Evolutionary conservation across 73 alveolate genomes (phyloP), one percentile per base, ranked within the genome.

Genomic region (Blepharisma stoltei): DNA sequence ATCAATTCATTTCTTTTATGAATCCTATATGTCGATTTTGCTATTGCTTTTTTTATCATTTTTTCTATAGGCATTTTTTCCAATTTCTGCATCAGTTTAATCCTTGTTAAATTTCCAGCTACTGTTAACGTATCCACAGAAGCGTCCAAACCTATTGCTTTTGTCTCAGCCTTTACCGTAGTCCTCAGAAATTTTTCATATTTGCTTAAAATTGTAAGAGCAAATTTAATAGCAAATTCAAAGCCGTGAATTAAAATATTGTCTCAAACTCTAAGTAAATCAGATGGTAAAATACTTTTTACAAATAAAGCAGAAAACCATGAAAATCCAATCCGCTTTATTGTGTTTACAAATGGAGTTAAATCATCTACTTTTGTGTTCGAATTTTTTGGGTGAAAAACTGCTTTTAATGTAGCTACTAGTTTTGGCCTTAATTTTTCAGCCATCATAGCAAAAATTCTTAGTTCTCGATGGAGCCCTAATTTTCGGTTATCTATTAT

Each of bases 41-140:
- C 41, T 32, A 32, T 32, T 1, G 41, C 41, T 32, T 32, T 32
- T 25, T 60, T 60, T 2, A 60, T 14, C 11, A 60, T n/a, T 60
- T 60, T 60, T 60, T 60, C 73, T 14, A 60, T 60, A 14, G 38
- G 38, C 18, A 60, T n/a, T 38, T 60, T 60, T 60, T 11, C 45
- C 23, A 25, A 8, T 60, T 60, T 60, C 46, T 1, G 0, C 11
- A 60, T 14, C 0, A 60, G 4, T 5, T 60, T 60, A n/a, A 25
- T 25, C 46, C 73, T 60, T 2, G 73, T 25, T 25, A 60, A 60
- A 25, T 60, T 60, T 60, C 73, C 73, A 60, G 73, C 46, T 2
- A 25, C 23, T 14, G 23, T 60, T 18, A 60, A 25, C 5, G 73
- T 38, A 18, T 60, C 73, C 18, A 60, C 11, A 4, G 49, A 14